Percentiles rank a stretch among this genome's conserved stretches.
These are phyloP conservation scores for Ustilaginoidea virens DNA, from an alignment of 2,329 filamentous ascomycete species.

Conservation along the genomic window DNA sequence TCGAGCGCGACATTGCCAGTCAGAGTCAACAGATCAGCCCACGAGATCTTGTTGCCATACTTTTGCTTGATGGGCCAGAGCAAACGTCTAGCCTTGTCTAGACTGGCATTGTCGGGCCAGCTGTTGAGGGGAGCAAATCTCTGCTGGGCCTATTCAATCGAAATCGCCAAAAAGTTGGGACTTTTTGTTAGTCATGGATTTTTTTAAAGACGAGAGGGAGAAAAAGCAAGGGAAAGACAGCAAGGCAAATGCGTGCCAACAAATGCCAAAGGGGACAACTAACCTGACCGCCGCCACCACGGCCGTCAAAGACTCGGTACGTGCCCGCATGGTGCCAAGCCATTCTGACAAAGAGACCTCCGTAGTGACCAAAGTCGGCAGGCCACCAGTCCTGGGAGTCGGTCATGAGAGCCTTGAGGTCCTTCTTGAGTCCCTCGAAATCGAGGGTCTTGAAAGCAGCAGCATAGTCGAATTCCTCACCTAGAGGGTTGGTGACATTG, in stretches of 20 bases:
- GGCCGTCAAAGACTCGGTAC: slow-evolving; percentile 60
- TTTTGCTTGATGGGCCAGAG: slow-evolving; percentile 75
- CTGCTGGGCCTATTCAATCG: slow-evolving; percentile 43
- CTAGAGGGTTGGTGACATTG: slow-evolving; percentile 44
- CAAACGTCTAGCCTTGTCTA: slow-evolving; percentile 68
- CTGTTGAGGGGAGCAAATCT: slow-evolving; percentile 66
- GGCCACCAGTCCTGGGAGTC: slow-evolving; percentile 73
- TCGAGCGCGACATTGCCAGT: slow-evolving; percentile 65
- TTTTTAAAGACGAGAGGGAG: too few species aligned
- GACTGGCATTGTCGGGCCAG: slow-evolving; percentile 65
- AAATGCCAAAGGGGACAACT: slow-evolving; percentile 4
- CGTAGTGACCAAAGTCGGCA: slow-evolving; percentile 69
- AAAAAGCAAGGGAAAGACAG: neutral
- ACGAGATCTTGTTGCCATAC: slow-evolving; percentile 71
- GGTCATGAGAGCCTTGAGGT: slow-evolving; percentile 56
- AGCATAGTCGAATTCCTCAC: slow-evolving; percentile 54
- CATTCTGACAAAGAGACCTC: slow-evolving; percentile 67
- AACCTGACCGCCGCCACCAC: slow-evolving; percentile 52
- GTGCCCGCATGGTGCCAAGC: slow-evolving; percentile 71
- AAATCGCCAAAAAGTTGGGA: neutral
- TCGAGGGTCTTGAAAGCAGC: slow-evolving; percentile 53
- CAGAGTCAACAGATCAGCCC: slow-evolving; percentile 58
- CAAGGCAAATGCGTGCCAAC: too few species aligned
- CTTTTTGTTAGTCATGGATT: neutral
- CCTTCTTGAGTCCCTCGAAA: slow-evolving; percentile 53